phyloP scores from a whole-genome alignment of 2,329 filamentous ascomycete species.

The Blumeria hordei region DNA sequence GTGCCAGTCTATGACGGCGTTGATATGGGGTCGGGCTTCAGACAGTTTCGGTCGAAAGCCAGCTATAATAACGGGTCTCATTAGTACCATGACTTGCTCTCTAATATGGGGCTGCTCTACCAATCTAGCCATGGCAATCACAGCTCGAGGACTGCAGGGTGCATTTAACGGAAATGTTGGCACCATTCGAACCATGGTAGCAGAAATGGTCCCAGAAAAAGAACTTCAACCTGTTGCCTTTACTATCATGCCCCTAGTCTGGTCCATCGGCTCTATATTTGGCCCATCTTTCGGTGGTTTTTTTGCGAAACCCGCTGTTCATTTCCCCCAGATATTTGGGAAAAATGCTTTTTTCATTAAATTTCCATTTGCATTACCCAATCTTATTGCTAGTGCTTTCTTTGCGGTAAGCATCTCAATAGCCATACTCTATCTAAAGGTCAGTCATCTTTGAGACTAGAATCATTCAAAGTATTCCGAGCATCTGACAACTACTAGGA shows the following conservation, averaged over 20 bases:
- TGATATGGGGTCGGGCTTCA: slow-evolving; percentile 53
- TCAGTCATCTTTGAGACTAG: slow-evolving; percentile 13
- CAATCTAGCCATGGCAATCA: slow-evolving; percentile 56
- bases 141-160: slow-evolving; percentile 54
- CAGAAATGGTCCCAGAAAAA: slow-evolving; percentile 72
- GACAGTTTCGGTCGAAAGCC: slow-evolving; percentile 66
- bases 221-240: slow-evolving; percentile 76
- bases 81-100: slow-evolving; percentile 60
- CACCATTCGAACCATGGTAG: slow-evolving; percentile 77
- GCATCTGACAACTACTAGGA: slow-evolving; percentile 26
- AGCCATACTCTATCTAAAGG: slow-evolving; percentile 55
- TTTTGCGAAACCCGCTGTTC: slow-evolving; percentile 55
- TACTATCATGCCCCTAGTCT: slow-evolving; percentile 78
- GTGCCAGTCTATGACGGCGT: slow-evolving; percentile 44
- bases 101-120: slow-evolving; percentile 67
- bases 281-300: slow-evolving; percentile 74
- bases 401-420: slow-evolving; percentile 56
- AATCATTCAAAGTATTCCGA: not conserved
- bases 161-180: slow-evolving; percentile 80
- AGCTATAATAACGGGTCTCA: slow-evolving; percentile 47
- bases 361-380: slow-evolving; percentile 69
- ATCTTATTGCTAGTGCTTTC: slow-evolving; percentile 49
- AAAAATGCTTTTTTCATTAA: slow-evolving; percentile 39
- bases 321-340: slow-evolving; percentile 49
- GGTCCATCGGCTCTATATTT: slow-evolving; percentile 69